Conservation (phyloP, 345 rosid species). For the Crucihimalaya himalaica region DNA sequence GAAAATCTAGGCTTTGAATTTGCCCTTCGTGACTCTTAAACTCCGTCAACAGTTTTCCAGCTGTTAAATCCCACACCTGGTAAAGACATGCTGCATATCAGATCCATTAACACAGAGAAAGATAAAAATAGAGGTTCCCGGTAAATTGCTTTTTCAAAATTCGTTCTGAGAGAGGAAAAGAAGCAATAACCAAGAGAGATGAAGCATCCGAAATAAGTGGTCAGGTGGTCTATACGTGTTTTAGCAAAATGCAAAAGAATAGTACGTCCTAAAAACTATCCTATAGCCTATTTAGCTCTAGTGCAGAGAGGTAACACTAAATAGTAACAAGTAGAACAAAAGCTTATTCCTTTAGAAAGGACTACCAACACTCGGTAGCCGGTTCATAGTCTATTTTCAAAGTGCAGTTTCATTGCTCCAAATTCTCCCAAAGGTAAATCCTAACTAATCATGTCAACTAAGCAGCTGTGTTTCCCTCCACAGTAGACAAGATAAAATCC, state of each 20-base stretch:
- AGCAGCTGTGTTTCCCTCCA: neutral
- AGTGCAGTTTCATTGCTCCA: neutral
- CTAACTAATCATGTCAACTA: neutral
- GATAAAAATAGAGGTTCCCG: neutral
- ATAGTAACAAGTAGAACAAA: neutral
- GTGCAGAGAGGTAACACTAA: slow-evolving; percentile 1
- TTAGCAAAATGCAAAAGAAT: neutral
- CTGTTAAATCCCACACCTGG: slow-evolving; percentile 99
- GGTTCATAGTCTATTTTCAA: neutral
- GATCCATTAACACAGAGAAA: slow-evolving; percentile 7
- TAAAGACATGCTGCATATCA: slow-evolving; percentile 24
- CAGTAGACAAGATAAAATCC: slow-evolving; percentile 9
- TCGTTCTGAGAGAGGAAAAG: neutral
- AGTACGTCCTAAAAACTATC: neutral
- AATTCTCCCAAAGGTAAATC: neutral
- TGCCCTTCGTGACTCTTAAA: slow-evolving; percentile 95
- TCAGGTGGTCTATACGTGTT: neutral
- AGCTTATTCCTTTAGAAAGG: neutral
- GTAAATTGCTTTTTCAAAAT: slow-evolving; percentile 14
- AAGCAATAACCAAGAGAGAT: neutral
- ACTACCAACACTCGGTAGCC: neutral
- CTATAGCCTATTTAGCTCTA: neutral
- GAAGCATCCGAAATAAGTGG: neutral
- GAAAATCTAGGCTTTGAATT: slow-evolving; percentile 95
- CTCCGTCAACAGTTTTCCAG: slow-evolving; percentile 92